A percentile compares a stretch with the other conserved stretches of the same genome.
Evolutionary conservation across 768 basidiomycete species (phyloP).

Genomic region (Lactifluus hygrophoroides): DNA sequence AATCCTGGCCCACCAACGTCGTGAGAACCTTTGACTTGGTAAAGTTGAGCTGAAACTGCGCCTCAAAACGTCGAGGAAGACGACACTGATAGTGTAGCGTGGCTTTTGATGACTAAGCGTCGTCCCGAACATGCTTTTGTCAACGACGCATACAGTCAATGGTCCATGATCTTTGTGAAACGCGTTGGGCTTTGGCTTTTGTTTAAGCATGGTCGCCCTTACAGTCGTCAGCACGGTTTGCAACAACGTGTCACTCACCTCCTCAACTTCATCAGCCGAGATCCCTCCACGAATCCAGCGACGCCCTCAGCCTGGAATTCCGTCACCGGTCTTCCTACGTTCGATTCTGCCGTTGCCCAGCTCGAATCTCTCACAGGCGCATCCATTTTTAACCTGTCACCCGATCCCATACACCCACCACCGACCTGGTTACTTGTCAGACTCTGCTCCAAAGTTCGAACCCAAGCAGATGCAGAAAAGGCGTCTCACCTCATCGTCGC

Average conservation of each 20-base stretch:
- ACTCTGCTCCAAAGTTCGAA: conserved; percentile 40
- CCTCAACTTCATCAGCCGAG: background rate
- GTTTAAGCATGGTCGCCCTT: background rate
- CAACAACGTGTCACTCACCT: background rate
- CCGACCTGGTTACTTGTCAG: conserved; percentile 53
- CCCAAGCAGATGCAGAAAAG: conserved; percentile 36
- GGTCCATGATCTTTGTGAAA: background rate
- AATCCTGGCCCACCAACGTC: too few species aligned
- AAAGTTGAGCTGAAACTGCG: too few species aligned
- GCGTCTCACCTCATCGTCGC: conserved; percentile 36
- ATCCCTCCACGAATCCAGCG: background rate
- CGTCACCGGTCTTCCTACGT: background rate
- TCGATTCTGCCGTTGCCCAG: conserved; percentile 1
- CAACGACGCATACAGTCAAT: too few species aligned
- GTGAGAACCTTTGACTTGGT: too few species aligned
- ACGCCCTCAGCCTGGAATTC: background rate
- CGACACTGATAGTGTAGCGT: too few species aligned
- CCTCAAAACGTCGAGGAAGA: too few species aligned
- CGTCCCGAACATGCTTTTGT: too few species aligned
- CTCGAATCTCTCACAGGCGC: background rate
- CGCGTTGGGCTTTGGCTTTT: background rate
- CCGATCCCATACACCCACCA: background rate
- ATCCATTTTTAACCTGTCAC: background rate
- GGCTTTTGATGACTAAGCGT: too few species aligned
- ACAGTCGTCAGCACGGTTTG: background rate